Percentiles rank a stretch among this genome's conserved stretches.
Conservation (phyloP, 1,284 basidiomycete genomes). For the Heterobasidion annosum region DNA sequence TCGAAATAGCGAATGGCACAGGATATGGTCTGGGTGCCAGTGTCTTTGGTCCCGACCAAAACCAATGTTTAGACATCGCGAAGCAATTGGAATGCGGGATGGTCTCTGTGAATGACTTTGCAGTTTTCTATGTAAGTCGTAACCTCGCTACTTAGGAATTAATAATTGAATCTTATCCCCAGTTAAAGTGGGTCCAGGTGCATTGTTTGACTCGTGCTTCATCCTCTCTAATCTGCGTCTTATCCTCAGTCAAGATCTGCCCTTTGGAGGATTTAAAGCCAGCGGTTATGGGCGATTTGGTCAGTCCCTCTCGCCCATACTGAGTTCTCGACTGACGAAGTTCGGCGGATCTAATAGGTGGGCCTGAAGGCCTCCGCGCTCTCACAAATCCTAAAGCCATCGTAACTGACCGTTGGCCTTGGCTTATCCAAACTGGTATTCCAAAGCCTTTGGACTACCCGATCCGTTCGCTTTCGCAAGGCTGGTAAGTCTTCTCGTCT, state of each 20-base stretch:
- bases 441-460: conserved; percentile 85
- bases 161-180: conserved; percentile 5
- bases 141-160: conserved; percentile 1
- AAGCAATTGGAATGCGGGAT: conserved; percentile 83
- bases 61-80: conserved; percentile 72
- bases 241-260: conserved; percentile 73
- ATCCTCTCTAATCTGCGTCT: neutral
- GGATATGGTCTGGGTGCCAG: conserved; percentile 90
- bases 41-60: conserved; percentile 83
- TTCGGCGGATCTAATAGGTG: conserved; percentile 38
- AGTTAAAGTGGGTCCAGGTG: conserved; percentile 50
- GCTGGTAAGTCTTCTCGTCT: conserved; percentile 54
- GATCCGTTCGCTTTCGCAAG: conserved; percentile 69
- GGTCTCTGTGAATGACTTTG: conserved; percentile 95
- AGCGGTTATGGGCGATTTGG: conserved; percentile 90
- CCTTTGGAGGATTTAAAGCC: conserved; percentile 87
- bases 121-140: conserved; percentile 76
- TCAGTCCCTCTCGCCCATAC: conserved; percentile 20
- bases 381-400: conserved; percentile 86
- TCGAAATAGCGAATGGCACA: conserved; percentile 81
- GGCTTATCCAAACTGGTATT: conserved; percentile 75
- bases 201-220: neutral
- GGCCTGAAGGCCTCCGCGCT: conserved; percentile 84
- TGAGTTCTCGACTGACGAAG: conserved; percentile 6
- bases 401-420: conserved; percentile 79